Base-by-base conservation (phyloP, 2,329 filamentous ascomycete genomes). In the Sphaerulina musiva region DNA sequence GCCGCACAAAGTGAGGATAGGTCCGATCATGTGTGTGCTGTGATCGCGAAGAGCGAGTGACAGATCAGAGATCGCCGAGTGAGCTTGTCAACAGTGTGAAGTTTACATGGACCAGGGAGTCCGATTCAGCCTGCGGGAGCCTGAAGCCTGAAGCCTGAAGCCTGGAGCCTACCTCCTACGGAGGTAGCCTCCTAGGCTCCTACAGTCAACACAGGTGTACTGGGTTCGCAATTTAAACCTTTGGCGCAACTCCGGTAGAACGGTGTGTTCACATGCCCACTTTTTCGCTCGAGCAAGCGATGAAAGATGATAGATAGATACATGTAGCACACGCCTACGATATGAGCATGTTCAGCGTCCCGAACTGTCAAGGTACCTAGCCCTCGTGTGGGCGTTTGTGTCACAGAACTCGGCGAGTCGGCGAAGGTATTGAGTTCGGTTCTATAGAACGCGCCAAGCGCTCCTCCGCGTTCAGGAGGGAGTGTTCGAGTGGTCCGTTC, bases 261-360 rank as follows among this genome's bases (percentile, higher is more conserved):
- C 26, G 44, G 44, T 50, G 52, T 54, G 14, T 43, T 50, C 52
- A 46, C 32, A 39, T 46, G 47, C 14, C 41, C 47, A 46, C 46
- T 31, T 45, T 43, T 17, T 40, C 17, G 31, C 17, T 40, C 8
- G 42, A 12, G 32, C 23, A n/a, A n/a, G 32, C 14, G 20, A 44
- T 23, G 20, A 6, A 9, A 4, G 20, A 6, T 9, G 9, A 17
- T 17, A 42, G 40, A 20, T 20, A 20, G 20, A 20, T 2, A 20
- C 20, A 20, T 20, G 20, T 20, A 20, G 20, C 20, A 20, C 20
- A 42, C 12, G 10, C 10, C 12, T 9, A 42, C 9, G 9, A 14
- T 17, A 8, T 42, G 40, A 6, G 14, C n/a, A 17, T 17, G 14
- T 4, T 17, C 40, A 9, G 12, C 40, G 14, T 17, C 17, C 5